A percentile compares a stretch with the other conserved stretches of the same genome.
phyloP scores from a whole-genome alignment of 768 basidiomycete species.

The Russula sp. region DNA sequence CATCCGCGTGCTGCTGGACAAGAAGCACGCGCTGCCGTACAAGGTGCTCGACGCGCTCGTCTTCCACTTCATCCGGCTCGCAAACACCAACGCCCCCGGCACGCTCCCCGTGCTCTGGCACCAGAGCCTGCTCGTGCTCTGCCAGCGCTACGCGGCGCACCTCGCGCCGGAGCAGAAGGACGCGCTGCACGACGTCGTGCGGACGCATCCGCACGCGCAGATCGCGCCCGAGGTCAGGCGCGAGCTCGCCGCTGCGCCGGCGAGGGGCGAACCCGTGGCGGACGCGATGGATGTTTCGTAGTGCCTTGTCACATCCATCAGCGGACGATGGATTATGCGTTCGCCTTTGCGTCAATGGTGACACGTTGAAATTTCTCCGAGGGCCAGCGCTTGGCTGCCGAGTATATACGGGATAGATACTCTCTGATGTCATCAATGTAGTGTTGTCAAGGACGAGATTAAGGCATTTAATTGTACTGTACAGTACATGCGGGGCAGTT shows the following conservation, averaged over 20 bases:
- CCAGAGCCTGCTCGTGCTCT: constrained; percentile 91
- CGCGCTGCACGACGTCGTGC: constrained; percentile 88
- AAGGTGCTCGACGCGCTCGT: constrained; percentile 96
- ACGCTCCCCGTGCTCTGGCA: constrained; percentile 98
- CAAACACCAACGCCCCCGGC: constrained; percentile 82
- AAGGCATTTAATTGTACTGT: no score
- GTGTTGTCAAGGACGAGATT: no score
- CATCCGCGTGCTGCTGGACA: constrained; percentile 94
- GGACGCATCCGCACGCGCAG: constrained; percentile 78
- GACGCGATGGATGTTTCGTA: constrained; percentile 49
- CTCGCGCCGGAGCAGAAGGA: constrained; percentile 97
- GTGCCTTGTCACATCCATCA: neutral
- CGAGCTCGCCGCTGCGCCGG: constrained; percentile 83
- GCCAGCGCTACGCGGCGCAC: constrained; percentile 90
- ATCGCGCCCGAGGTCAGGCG: constrained; percentile 87
- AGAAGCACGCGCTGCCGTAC: constrained; percentile 96
- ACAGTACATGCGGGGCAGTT: no score
- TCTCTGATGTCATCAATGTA: no score
- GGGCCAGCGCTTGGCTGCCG: neutral
- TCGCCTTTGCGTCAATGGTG: neutral
- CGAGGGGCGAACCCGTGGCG: constrained; percentile 70
- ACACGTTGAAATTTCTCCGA: neutral
- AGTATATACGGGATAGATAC: no score
- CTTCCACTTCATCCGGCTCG: constrained; percentile 96
- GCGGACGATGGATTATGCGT: neutral